Conservation (phyloP, 2,329 filamentous ascomycete species). For the Acrocalymma vagum region DNA sequence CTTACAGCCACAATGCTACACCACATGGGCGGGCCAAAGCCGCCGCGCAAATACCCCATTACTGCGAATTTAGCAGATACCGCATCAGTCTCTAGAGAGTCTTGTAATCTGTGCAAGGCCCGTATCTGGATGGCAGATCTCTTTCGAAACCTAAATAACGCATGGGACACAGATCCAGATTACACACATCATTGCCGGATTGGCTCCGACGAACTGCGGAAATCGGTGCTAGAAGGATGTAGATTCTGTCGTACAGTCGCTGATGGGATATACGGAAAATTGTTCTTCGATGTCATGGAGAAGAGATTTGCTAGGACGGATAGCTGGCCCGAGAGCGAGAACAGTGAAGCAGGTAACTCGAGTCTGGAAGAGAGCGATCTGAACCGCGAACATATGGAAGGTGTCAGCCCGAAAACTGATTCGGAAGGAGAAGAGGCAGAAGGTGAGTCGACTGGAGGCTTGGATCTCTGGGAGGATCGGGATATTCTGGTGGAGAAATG, state of each 20-base stretch:
- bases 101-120: not conserved
- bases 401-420: too few species aligned
- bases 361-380: not conserved
- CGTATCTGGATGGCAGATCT: slow-evolving; percentile 2
- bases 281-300: slow-evolving; percentile 13
- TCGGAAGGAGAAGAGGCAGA: slow-evolving; percentile 12
- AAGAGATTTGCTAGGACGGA: slow-evolving; percentile 5
- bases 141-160: not conserved
- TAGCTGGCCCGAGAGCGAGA: not conserved
- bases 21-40: slow-evolving; percentile 8
- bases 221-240: slow-evolving; percentile 11
- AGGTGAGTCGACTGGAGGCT: slow-evolving; percentile 10
- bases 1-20: slow-evolving; percentile 9
- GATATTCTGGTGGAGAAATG: slow-evolving; percentile 7
- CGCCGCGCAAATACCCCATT: slow-evolving; percentile 9
- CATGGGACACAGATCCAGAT: too few species aligned
- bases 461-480: slow-evolving; percentile 13
- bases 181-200: slow-evolving; percentile 1
- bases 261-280: slow-evolving; percentile 10
- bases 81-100: not conserved
- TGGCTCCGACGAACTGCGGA: slow-evolving; percentile 8
- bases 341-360: not conserved
- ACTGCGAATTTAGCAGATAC: not conserved
- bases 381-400: too few species aligned
- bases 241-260: slow-evolving; percentile 12